A percentile compares a stretch with the other conserved stretches of the same genome.
phyloP scores from a whole-genome alignment of 2,329 filamentous ascomycete species.

The Arthrobotrys sinensis region DNA sequence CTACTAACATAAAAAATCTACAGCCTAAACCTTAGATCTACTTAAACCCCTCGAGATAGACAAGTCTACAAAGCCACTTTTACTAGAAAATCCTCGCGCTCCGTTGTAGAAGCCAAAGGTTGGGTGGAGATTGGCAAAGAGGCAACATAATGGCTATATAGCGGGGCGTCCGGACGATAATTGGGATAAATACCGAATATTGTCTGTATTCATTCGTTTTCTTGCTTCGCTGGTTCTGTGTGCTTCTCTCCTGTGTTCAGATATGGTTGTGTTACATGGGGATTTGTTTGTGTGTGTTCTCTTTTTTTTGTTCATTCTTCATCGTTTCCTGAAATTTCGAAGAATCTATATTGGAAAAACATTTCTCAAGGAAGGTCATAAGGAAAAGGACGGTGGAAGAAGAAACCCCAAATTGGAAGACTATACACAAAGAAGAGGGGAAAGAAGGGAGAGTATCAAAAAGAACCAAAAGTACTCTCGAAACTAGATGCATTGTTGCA shows the following conservation, averaged over 20 bases:
- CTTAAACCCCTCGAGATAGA: constrained; percentile 55
- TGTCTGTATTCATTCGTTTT: constrained; percentile 55
- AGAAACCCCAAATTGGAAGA: constrained; percentile 46
- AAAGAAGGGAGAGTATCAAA: constrained; percentile 27
- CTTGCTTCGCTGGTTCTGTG: constrained; percentile 45
- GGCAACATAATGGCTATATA: constrained; percentile 13
- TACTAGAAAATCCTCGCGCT: constrained; percentile 37
- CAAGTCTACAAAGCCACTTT: constrained; percentile 34
- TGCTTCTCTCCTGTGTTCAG: constrained; percentile 39
- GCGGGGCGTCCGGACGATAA: constrained; percentile 53
- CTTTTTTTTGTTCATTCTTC: constrained; percentile 43
- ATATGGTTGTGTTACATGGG: constrained; percentile 30
- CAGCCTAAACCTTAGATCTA: constrained; percentile 25
- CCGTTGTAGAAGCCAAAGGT: constrained; percentile 29
- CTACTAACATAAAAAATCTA: background rate
- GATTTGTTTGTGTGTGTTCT: constrained; percentile 31
- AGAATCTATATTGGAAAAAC: constrained; percentile 53
- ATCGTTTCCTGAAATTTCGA: constrained; percentile 47
- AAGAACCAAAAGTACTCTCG: constrained; percentile 36
- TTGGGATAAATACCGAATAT: constrained; percentile 39
- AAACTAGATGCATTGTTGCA: constrained; percentile 40
- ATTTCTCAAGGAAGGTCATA: constrained; percentile 39
- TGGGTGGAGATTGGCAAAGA: background rate
- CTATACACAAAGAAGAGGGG: constrained; percentile 52
- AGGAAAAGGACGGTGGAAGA: constrained; percentile 39